Evolutionary conservation across 2,329 filamentous ascomycete genomes (phyloP).

Genomic region (Rutstroemia sp.): DNA sequence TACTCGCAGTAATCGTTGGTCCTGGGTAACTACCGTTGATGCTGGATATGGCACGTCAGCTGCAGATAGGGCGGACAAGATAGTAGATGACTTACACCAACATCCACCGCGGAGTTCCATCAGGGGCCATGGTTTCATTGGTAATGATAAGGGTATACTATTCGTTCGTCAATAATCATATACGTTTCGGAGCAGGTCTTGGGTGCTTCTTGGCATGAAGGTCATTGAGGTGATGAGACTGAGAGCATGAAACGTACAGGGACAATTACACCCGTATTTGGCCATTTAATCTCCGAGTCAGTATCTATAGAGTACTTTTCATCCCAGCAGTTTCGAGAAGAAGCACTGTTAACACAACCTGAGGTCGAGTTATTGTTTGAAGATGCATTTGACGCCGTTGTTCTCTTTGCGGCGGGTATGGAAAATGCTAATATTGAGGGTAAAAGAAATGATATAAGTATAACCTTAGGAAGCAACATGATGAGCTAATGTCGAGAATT

Average conservation of each 20-base stretch:
- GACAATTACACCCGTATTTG: background rate
- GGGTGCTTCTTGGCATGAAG: background rate
- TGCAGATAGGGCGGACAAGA: background rate
- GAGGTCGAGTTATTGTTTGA: background rate
- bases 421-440: background rate
- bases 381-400: background rate
- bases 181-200: background rate
- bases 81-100: background rate
- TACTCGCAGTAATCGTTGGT: constrained; percentile 20
- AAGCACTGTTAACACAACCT: background rate
- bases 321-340: background rate
- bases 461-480: background rate
- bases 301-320: background rate
- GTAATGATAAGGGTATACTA: background rate
- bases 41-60: background rate
- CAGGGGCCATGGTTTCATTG: background rate
- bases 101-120: background rate
- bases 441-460: background rate
- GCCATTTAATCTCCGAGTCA: background rate
- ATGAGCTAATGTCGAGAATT: background rate
- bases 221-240: too few species aligned
- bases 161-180: background rate
- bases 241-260: background rate
- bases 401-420: background rate
- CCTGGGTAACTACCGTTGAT: constrained; percentile 21